phyloP scores from a whole-genome alignment of 116 monocot genomes.

The Posidonia oceanica region DNA sequence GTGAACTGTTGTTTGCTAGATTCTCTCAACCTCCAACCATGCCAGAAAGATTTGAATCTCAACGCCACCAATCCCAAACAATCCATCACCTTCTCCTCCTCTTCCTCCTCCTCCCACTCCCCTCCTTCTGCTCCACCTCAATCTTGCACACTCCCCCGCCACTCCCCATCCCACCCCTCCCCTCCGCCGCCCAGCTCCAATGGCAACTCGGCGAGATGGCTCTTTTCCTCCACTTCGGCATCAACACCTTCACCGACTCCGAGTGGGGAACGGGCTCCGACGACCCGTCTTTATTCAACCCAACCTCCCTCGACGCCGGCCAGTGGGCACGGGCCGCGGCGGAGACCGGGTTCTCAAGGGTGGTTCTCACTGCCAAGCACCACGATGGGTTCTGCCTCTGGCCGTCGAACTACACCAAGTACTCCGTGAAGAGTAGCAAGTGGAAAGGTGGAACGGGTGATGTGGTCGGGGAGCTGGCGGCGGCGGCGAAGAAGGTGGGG shows the following conservation, averaged over 20 bases:
- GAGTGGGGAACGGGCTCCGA: constrained; percentile 79
- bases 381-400: constrained; percentile 99
- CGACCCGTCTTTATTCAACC: constrained; percentile 53
- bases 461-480: constrained; percentile 61
- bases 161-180: constrained; percentile 66
- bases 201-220: constrained; percentile 85
- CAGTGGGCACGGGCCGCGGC: constrained; percentile 72
- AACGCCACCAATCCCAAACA: too few relatives aligned
- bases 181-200: constrained; percentile 52
- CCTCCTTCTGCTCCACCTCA: neutral
- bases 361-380: constrained; percentile 87
- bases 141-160: constrained; percentile 30
- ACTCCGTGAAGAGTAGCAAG: constrained; percentile 53
- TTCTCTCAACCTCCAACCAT: too few relatives aligned
- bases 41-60: too few relatives aligned
- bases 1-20: too few relatives aligned
- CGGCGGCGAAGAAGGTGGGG: constrained; percentile 45
- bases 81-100: neutral
- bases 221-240: constrained; percentile 92
- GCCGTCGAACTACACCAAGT: constrained; percentile 78
- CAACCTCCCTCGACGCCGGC: constrained; percentile 42
- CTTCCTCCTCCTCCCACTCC: neutral
- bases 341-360: constrained; percentile 46
- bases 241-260: constrained; percentile 94
- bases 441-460: constrained; percentile 66